Conservation (phyloP, 306 rosid genomes). For the Herpetospermum pedunculosum region DNA sequence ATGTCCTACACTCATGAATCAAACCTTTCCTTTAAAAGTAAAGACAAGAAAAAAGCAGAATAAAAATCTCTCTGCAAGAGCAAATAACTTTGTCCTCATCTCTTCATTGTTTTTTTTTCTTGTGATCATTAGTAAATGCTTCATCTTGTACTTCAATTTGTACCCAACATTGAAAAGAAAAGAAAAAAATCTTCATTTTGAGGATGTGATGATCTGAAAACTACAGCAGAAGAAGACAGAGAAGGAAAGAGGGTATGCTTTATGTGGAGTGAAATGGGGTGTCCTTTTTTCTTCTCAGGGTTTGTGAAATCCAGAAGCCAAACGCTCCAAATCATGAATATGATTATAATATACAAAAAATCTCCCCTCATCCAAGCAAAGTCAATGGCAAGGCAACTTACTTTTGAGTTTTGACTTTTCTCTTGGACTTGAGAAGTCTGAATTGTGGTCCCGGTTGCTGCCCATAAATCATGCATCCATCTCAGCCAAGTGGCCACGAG, state of each 20-base stretch:
- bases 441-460: not conserved
- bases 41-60: not conserved
- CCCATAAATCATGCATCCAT: not conserved
- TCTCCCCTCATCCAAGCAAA: not conserved
- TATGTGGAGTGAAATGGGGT: not conserved
- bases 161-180: no score
- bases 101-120: not conserved
- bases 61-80: not conserved
- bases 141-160: not conserved
- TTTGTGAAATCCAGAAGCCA: constrained; percentile 5
- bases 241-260: not conserved
- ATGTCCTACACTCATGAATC: not conserved
- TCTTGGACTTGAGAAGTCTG: not conserved
- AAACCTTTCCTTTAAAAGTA: not conserved
- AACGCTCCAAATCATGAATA: not conserved
- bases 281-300: not conserved
- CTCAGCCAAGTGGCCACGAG: constrained; percentile 2
- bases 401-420: not conserved
- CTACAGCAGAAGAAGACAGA: not conserved
- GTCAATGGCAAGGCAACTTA: not conserved
- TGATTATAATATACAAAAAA: not conserved
- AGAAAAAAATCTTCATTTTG: not conserved
- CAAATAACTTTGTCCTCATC: not conserved
- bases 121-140: not conserved
- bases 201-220: not conserved